Evolutionary conservation across 139 green algal genomes (phyloP).

Genomic region (Chlorella sorokiniana): DNA sequence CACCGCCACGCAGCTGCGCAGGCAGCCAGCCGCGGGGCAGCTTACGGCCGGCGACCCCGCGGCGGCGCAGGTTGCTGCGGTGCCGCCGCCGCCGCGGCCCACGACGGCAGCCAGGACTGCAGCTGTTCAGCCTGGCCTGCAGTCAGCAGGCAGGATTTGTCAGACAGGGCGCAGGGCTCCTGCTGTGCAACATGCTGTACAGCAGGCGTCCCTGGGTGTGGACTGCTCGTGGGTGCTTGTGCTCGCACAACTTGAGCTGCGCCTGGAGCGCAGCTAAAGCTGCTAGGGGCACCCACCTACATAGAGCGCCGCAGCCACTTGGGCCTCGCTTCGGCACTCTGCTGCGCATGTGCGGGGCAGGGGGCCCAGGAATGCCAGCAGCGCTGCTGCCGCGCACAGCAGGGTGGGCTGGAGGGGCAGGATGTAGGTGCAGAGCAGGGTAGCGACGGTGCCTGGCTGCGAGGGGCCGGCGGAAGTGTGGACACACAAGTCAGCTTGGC

Average conservation of each 20-base stretch:
- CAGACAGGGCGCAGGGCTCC: no score
- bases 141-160: no score
- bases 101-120: neutral
- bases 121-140: neutral
- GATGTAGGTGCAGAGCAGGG: conserved; percentile 2
- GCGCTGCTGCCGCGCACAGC: neutral
- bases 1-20: neutral
- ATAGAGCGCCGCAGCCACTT: neutral
- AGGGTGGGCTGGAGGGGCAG: neutral
- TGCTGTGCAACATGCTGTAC: no score
- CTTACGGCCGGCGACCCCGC: no score
- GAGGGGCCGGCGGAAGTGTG: neutral
- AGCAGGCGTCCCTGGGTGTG: no score
- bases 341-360: neutral
- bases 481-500: neutral
- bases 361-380: neutral
- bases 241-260: no score
- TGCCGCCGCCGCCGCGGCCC: neutral
- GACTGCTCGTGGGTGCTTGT: no score
- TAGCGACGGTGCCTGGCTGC: neutral
- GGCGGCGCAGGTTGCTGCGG: neutral
- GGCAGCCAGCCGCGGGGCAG: neutral
- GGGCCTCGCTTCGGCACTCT: neutral
- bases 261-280: neutral
- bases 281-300: neutral